These are phyloP conservation scores for Epichloe scottii DNA, from an alignment of 2,329 filamentous ascomycete species.

Conservation along the genomic window DNA sequence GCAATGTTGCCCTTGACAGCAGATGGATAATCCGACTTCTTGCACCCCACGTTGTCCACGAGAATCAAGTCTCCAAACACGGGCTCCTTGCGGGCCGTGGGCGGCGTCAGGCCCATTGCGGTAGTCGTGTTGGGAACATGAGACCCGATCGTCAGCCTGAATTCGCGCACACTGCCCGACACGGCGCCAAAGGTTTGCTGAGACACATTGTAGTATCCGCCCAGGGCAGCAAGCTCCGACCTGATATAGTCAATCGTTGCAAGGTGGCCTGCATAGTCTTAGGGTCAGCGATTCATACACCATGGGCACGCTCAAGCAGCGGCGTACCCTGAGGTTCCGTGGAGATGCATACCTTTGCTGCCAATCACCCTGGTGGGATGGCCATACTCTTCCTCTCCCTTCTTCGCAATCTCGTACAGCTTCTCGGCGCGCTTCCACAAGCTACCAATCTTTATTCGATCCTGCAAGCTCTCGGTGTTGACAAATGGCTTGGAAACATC, in stretches of 20 bases:
- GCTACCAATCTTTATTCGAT: constrained; percentile 39
- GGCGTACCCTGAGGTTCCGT: no score
- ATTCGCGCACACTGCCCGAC: constrained; percentile 46
- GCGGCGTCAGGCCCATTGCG: constrained; percentile 55
- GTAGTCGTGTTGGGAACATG: constrained; percentile 35
- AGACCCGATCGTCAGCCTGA: constrained; percentile 42
- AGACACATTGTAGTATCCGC: constrained; percentile 49
- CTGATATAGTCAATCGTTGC: constrained; percentile 53
- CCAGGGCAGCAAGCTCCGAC: constrained; percentile 38
- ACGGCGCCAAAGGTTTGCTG: constrained; percentile 53
- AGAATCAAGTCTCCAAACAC: constrained; percentile 48
- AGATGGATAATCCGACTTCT: constrained; percentile 48
- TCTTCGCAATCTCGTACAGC: constrained; percentile 50
- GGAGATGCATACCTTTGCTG: constrained; percentile 35
- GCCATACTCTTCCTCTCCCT: constrained; percentile 45
- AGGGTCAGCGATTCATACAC: background rate
- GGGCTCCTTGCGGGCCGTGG: constrained; percentile 45
- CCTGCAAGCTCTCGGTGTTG: constrained; percentile 42
- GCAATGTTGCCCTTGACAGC: constrained; percentile 51
- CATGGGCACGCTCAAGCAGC: background rate
- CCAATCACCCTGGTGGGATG: constrained; percentile 63
- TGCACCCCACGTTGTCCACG: constrained; percentile 51
- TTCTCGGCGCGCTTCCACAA: constrained; percentile 47
- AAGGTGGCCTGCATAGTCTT: constrained; percentile 37
- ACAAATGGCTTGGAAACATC: constrained; percentile 27